Percentiles rank a stretch among this genome's conserved stretches.
Conservation (phyloP, 495 filamentous ascomycete genomes). For the Podospora conica region DNA sequence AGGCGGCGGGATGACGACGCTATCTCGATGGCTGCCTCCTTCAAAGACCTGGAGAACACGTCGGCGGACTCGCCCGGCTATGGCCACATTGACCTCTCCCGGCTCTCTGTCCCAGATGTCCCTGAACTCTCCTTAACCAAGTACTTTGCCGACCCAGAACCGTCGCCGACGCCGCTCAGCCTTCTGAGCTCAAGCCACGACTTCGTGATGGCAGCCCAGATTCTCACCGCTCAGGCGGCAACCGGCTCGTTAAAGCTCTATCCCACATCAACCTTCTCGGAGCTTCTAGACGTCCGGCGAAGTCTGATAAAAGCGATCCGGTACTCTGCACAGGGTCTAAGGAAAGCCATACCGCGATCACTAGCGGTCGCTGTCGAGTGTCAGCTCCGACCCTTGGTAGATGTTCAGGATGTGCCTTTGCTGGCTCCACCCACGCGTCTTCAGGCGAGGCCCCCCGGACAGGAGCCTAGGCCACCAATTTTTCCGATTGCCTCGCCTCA, state of each 20-base stretch:
- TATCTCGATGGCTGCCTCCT: slow-evolving; percentile 42
- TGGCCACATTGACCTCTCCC: slow-evolving; percentile 33
- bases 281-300: slow-evolving; percentile 25
- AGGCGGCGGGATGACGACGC: slow-evolving; percentile 40
- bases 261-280: slow-evolving; percentile 3
- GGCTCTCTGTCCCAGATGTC: slow-evolving; percentile 34
- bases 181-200: slow-evolving; percentile 43
- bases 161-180: slow-evolving; percentile 31
- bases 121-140: slow-evolving; percentile 41
- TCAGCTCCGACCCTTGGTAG: slow-evolving; percentile 42
- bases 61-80: slow-evolving; percentile 30
- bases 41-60: slow-evolving; percentile 41
- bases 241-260: slow-evolving; percentile 33
- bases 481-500: slow-evolving; percentile 56
- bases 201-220: slow-evolving; percentile 52
- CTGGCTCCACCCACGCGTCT: slow-evolving; percentile 39
- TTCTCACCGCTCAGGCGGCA: slow-evolving; percentile 55
- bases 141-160: slow-evolving; percentile 46
- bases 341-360: slow-evolving; percentile 30
- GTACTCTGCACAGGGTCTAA: slow-evolving; percentile 37
- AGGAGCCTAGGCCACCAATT: slow-evolving; percentile 35
- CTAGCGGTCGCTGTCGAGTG: slow-evolving; percentile 32
- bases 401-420: slow-evolving; percentile 48
- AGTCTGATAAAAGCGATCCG: slow-evolving; percentile 33
- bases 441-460: slow-evolving; percentile 36